Evolutionary conservation across 2,329 filamentous ascomycete species (phyloP), one percentile per base, ranked within the genome.

Genomic region (Hypoxylon sp.): DNA sequence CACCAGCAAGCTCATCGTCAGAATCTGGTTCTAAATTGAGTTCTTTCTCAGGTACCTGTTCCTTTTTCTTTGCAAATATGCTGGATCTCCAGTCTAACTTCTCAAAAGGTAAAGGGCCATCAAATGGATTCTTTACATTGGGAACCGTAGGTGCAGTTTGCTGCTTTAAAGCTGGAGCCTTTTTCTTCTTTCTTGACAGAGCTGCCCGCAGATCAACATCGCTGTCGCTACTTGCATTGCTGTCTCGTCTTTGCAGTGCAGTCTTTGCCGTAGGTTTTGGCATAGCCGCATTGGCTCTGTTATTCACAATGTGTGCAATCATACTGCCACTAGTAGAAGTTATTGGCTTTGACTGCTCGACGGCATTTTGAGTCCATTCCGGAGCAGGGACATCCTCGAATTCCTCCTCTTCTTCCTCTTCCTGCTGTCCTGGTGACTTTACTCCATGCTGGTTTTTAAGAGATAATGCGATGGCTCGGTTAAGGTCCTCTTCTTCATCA

Each of bases 81-180:
- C 84, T 85, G 2, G 87, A 90, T 54, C 87, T 89, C 83, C 86
- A 89, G 46, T 91, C 88, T 1, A 97, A 84, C 74, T 93, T 95
- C 71, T 97, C 94, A 74, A 99, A 99, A 0, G 96, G 96, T 4
- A 99, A 79, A 0, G 94, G 93, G 0, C 95, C 95, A 69, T 88
- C 87, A 74, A 97, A 88, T 0, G 87, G 83, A 71, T 88, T 88
- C 69, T 86, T 87, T 34, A 85, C 82, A 52, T 87, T 88, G 8
- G 84, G 77, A n/a, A 78, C 74, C 2, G 81, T 73, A 19, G 80
- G 76, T 3, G 78, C 74, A 61, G 70, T 32, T 68, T 63, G 43
- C 1, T 77, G 77, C 43, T 78, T 80, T 16, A 77, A 76, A 43
- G 76, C 69, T 5, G 63, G 63, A 3, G 62, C 51, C 41, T 84